These are phyloP conservation scores for Cytospora schulzeri DNA, from an alignment of 2,329 filamentous ascomycete species.

Conservation along the genomic window DNA sequence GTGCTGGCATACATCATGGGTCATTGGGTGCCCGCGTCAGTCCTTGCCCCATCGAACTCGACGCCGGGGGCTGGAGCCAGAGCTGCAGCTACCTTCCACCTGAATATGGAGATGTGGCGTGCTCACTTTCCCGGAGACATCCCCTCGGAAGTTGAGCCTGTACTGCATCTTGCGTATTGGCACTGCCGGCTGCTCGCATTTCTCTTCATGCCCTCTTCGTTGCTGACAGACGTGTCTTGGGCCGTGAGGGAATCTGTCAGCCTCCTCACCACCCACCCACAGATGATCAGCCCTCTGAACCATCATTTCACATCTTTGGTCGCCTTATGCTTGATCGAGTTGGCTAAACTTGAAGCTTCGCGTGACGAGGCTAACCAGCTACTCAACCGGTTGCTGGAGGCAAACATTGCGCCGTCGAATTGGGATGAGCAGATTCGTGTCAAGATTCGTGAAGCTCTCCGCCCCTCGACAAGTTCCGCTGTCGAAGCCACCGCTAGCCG, in stretches of 20 bases:
- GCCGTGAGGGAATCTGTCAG: conserved; percentile 60
- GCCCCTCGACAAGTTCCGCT: conserved; percentile 41
- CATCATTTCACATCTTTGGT: conserved; percentile 67
- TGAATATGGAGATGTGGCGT: conserved; percentile 66
- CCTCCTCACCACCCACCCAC: conserved; percentile 58
- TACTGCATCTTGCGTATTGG: conserved; percentile 71
- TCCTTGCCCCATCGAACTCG: conserved; percentile 46
- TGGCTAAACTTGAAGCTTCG: conserved; percentile 57
- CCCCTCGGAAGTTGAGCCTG: conserved; percentile 52
- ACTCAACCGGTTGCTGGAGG: conserved; percentile 59
- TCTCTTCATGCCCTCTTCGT: conserved; percentile 58
- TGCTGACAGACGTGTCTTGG: conserved; percentile 60
- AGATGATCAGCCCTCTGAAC: conserved; percentile 63
- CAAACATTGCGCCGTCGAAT: conserved; percentile 48
- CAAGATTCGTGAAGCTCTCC: conserved; percentile 50
- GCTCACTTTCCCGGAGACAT: conserved; percentile 63
- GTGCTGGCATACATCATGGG: conserved; percentile 28
- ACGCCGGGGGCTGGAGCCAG: conserved; percentile 44
- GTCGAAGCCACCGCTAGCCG: conserved; percentile 49
- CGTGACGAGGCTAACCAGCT: conserved; percentile 59
- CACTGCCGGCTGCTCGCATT: conserved; percentile 67
- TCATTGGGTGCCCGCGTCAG: conserved; percentile 27
- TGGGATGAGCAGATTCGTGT: conserved; percentile 62
- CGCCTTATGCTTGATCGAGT: conserved; percentile 61
- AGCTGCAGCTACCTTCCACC: conserved; percentile 53